phyloP scores from a whole-genome alignment of 2,329 filamentous ascomycete genomes.

The Aschersonia sp. region DNA sequence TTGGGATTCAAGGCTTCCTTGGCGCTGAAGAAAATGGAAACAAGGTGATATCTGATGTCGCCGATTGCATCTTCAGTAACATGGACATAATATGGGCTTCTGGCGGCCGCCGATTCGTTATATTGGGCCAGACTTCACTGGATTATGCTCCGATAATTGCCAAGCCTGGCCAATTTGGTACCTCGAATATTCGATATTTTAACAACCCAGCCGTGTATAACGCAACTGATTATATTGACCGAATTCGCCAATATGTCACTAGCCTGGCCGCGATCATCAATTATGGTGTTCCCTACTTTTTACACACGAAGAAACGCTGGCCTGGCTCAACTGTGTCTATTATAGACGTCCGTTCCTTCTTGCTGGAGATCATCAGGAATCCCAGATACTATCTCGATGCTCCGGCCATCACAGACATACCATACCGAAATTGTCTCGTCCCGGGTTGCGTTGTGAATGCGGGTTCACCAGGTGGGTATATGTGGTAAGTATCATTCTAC shows the following conservation, averaged over 20 bases:
- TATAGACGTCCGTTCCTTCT: not conserved
- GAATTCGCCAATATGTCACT: not conserved
- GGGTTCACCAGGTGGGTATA: not conserved
- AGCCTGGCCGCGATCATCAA: not conserved
- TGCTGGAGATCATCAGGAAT: not conserved
- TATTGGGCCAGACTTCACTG: not conserved
- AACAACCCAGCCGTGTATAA: not conserved
- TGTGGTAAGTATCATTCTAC: not conserved
- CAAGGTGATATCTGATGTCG: not conserved
- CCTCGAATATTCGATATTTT: not conserved
- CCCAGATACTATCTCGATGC: not conserved
- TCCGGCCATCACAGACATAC: not conserved
- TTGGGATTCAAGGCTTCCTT: not conserved
- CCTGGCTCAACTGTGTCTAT: not conserved
- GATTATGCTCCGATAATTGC: not conserved
- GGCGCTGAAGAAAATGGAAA: not conserved
- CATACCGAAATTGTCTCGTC: not conserved
- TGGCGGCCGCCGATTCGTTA: not conserved
- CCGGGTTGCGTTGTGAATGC: not conserved
- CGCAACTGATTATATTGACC: not conserved
- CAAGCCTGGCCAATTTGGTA: not conserved
- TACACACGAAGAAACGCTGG: not conserved
- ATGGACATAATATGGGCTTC: not conserved
- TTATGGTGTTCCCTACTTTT: not conserved
- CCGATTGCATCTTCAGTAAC: not conserved